phyloP scores from a whole-genome alignment of 2,329 filamentous ascomycete species.

The Colletotrichum sp. region DNA sequence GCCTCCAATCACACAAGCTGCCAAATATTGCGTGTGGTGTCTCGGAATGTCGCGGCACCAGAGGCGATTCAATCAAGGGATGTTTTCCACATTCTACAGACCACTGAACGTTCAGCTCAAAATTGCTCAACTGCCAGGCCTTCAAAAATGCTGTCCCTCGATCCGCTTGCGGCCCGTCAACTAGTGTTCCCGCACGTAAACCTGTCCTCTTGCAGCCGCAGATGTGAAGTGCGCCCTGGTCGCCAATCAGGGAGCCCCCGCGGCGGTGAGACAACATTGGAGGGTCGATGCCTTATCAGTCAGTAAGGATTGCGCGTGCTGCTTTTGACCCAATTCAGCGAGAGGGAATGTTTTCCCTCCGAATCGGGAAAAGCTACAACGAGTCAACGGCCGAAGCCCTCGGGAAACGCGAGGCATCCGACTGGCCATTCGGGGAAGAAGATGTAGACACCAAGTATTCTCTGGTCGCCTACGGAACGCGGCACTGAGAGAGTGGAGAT shows the following conservation, averaged over 20 bases:
- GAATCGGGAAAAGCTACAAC: neutral
- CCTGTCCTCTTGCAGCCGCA: neutral
- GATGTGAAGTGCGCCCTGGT: neutral
- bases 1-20: neutral
- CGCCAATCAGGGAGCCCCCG: neutral
- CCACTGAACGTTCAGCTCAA: neutral
- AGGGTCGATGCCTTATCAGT: neutral
- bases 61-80: neutral
- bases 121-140: neutral
- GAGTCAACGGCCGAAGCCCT: neutral
- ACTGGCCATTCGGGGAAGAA: neutral
- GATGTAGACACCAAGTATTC: neutral
- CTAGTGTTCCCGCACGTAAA: neutral
- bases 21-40: neutral
- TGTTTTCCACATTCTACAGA: neutral
- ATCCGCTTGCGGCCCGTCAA: neutral
- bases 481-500: neutral
- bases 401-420: neutral
- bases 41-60: neutral
- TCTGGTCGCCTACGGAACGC: neutral
- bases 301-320: neutral
- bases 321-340: neutral
- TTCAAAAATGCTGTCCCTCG: neutral
- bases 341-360: neutral
- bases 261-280: neutral